These are phyloP conservation scores for Macadamia integrifolia DNA, from an alignment of 164 flowering plant species.

Conservation along the genomic window DNA sequence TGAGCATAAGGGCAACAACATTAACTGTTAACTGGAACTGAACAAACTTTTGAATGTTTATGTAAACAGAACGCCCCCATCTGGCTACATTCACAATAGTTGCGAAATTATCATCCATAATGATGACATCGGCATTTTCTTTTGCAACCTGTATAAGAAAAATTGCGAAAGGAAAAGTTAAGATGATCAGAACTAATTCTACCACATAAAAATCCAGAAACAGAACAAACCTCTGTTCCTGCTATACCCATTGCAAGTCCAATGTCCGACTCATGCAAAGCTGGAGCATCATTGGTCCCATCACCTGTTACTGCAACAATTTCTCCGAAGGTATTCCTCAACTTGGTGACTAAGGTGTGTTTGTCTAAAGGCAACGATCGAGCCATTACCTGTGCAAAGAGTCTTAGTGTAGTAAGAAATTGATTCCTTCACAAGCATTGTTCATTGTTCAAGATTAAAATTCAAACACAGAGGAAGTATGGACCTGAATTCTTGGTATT, in stretches of 20 bases:
- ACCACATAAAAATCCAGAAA: not conserved
- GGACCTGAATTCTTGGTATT: conserved; percentile 40
- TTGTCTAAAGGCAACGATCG: conserved; percentile 35
- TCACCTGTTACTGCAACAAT: conserved; percentile 37
- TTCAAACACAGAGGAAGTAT: not conserved
- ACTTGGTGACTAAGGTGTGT: conserved; percentile 22
- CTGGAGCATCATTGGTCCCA: conserved; percentile 37
- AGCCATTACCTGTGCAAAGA: conserved; percentile 27
- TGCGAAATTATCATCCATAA: conserved; percentile 72
- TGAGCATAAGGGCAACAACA: conserved; percentile 62
- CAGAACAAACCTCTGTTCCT: conserved; percentile 27
- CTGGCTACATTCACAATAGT: conserved; percentile 76
- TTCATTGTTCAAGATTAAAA: not conserved
- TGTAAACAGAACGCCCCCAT: conserved; percentile 85
- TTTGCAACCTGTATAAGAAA: conserved; percentile 64
- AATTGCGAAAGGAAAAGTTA: not conserved
- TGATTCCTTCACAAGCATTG: not conserved
- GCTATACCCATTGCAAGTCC: conserved; percentile 36
- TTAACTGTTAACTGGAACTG: conserved; percentile 66
- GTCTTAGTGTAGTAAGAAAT: not conserved
- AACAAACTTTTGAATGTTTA: conserved; percentile 82
- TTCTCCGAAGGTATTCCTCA: conserved; percentile 21
- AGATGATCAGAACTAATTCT: not conserved
- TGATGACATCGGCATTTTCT: conserved; percentile 82
- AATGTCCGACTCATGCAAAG: conserved; percentile 30